These are phyloP conservation scores for Clarireedia monteithiana DNA, from an alignment of 2,329 filamentous ascomycete species.

Conservation along the genomic window DNA sequence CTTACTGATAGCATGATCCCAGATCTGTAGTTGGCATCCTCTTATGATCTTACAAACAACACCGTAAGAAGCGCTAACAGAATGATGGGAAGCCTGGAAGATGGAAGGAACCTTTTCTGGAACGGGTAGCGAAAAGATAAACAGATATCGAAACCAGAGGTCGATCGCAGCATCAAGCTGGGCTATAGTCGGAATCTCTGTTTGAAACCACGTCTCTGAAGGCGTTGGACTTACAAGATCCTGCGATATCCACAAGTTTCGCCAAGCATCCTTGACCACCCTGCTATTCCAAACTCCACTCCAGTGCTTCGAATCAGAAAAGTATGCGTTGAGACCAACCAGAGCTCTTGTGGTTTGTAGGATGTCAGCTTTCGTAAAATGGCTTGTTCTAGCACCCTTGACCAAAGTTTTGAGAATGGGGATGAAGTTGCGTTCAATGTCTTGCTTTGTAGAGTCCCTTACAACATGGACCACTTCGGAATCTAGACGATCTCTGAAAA, in stretches of 20 bases:
- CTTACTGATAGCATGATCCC: conserved; percentile 52
- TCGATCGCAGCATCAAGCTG: conserved; percentile 39
- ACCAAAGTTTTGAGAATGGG: conserved; percentile 43
- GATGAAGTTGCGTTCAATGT: conserved; percentile 46
- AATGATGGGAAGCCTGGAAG: conserved; percentile 56
- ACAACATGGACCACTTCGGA: conserved; percentile 39
- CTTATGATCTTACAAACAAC: conserved; percentile 55
- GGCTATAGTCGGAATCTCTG: conserved; percentile 37
- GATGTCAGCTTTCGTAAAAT: conserved; percentile 39
- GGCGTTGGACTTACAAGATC: conserved; percentile 35
- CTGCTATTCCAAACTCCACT: conserved; percentile 39
- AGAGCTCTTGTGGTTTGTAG: conserved; percentile 29
- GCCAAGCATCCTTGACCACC: conserved; percentile 38
- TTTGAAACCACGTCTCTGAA: conserved; percentile 37
- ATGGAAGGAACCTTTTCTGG: conserved; percentile 40
- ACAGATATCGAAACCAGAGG: conserved; percentile 39
- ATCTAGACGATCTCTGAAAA: conserved; percentile 41
- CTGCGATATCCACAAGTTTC: conserved; percentile 37
- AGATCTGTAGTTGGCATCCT: conserved; percentile 52
- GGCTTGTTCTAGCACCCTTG: conserved; percentile 39
- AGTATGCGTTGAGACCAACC: conserved; percentile 24
- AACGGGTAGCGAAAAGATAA: conserved; percentile 40
- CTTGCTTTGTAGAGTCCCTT: conserved; percentile 33
- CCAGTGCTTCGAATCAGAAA: conserved; percentile 36
- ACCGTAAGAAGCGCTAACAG: conserved; percentile 51